Base-by-base conservation (phyloP, 2,329 filamentous ascomycete genomes). In the Colletotrichum liaoningense region DNA sequence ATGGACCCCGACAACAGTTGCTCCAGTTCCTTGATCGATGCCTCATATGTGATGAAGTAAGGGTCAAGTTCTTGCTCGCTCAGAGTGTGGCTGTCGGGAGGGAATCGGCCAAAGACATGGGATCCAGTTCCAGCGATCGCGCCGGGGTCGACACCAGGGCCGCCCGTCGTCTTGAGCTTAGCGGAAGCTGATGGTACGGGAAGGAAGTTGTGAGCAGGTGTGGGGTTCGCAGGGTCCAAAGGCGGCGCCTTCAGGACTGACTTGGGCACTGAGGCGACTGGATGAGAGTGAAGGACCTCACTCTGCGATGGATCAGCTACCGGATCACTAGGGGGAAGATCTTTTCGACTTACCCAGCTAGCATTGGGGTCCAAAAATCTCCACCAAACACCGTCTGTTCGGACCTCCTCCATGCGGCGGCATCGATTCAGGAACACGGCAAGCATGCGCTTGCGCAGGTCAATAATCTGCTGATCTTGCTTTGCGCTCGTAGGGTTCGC, bases 401-500 rank as follows among this genome's bases (percentile, higher is more conserved):
- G 90, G 33, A 99, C 92, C 71, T 96, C 93, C 78, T 96, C 94
- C 96, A 98, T 98, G 75, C 92, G 91, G 76, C 95, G 91, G 83
- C 97, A 99, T 62, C 97, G 90, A 79, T 99, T 99, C 63, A 99
- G 83, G 78, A 99, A 99, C 0, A 98, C 97, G 5, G 94, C 93
- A 67, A 99, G 83, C 97, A 99, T 99, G 78, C 97, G 94, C 86
- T 98, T 98, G 73, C 97, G 91, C 76, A 98, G 86, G 80, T 99
- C 97, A 76, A 99, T 99, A 58, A 98, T 99, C 74, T 96, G 94
- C 71, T 95, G 93, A 81, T 99, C 97, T 83, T 99, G 96, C 82
- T 98, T 99, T 22, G 97, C 97, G 79, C 96, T 98, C 49, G 97
- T 99, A 1, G 97, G 97, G 79, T 98, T 98, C 33, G 97, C 95